Percentiles rank a stretch among this genome's conserved stretches.
These are phyloP conservation scores for Podospora australis DNA, from an alignment of 495 filamentous ascomycete species.

Conservation along the genomic window DNA sequence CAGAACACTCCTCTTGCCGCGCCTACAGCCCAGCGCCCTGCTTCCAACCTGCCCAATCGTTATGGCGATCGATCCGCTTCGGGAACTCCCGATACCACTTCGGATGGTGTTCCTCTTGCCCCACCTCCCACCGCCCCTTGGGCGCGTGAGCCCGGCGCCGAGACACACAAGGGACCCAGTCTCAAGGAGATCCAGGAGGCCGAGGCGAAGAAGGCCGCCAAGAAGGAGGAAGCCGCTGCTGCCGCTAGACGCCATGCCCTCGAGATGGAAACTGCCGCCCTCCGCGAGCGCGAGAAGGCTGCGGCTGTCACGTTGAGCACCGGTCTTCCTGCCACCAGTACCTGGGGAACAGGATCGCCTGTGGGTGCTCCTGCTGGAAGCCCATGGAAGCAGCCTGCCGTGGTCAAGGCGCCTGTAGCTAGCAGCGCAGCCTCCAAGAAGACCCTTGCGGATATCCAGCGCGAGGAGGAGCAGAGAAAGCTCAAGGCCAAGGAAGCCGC, in stretches of 20 bases:
- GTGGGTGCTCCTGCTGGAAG: conserved; percentile 42
- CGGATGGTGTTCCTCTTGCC: conserved; percentile 32
- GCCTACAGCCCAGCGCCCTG: conserved; percentile 75
- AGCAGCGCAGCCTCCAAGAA: conserved; percentile 59
- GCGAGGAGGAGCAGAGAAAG: conserved; percentile 91
- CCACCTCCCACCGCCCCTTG: conserved; percentile 78
- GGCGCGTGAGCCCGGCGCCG: conserved; percentile 72
- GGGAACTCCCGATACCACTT: conserved; percentile 56
- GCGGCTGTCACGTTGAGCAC: conserved; percentile 54
- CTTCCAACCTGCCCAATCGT: conserved; percentile 76
- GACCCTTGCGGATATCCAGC: conserved; percentile 92
- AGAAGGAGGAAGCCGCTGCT: conserved; percentile 76
- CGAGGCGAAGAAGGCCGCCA: conserved; percentile 89
- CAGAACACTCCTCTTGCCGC: conserved; percentile 75
- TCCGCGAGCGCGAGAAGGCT: conserved; percentile 53
- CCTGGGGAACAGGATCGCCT: conserved; percentile 80
- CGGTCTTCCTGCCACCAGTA: conserved; percentile 80
- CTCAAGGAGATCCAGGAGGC: conserved; percentile 95
- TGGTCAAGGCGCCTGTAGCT: conserved; percentile 33
- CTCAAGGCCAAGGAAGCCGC: conserved; percentile 55
- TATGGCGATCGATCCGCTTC: conserved; percentile 65
- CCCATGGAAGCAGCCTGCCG: conserved; percentile 56
- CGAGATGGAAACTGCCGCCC: conserved; percentile 66
- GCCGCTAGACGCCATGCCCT: conserved; percentile 66
- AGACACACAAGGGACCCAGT: conserved; percentile 79